Base-by-base conservation (phyloP, 192 early-diverging fungal genomes). In the Podila clonocystis region DNA sequence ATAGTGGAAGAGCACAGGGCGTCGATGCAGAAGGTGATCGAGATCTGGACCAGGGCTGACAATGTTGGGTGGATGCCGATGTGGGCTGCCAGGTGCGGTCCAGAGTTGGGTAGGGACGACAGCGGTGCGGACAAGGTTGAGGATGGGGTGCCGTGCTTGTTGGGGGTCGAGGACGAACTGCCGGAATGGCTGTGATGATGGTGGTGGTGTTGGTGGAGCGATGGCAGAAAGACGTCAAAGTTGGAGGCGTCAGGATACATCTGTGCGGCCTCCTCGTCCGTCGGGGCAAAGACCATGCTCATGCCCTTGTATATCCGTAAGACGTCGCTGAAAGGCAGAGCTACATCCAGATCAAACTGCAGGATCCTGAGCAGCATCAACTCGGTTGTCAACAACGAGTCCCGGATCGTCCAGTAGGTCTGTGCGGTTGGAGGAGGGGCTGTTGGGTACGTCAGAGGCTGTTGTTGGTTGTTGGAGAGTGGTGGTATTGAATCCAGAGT, bases 281-380 rank as follows among this genome's bases (percentile, higher is more conserved):
- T 80, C 12, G 77, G 77, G 28, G 63, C 60, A 26, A 80, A 80
- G 2, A 88, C 82, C 48, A 83, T 76, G 12, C 82, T 85, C 84
- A 86, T 84, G 15, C 84, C 85, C 31, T 84, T 82, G 57, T 85
- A 74, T 71, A 86, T 82, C 73, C 86, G 84, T n/a, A 88, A 70
- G 22, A 83, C 84, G 65, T 75, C 86, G 5, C 82, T 82, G 64
- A 88, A 88, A 1, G 85, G 85, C 58, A 88, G 58, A 15, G 84
- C 75, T 0, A 86, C 82, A 65, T 88, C 87, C 55, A 88, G 58
- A 70, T 88, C 78, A 57, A 84, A 88, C 33, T 79, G 85, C 29
- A 88, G 67, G 45, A 86, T 83, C 20, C 87, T 75, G 20, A 86
- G 80, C 15, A 88, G 67, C 67, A 88, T 68, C 36, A 88, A 31